Conservation (phyloP, 129 eudicot species). For the Tagetes patula region DNA sequence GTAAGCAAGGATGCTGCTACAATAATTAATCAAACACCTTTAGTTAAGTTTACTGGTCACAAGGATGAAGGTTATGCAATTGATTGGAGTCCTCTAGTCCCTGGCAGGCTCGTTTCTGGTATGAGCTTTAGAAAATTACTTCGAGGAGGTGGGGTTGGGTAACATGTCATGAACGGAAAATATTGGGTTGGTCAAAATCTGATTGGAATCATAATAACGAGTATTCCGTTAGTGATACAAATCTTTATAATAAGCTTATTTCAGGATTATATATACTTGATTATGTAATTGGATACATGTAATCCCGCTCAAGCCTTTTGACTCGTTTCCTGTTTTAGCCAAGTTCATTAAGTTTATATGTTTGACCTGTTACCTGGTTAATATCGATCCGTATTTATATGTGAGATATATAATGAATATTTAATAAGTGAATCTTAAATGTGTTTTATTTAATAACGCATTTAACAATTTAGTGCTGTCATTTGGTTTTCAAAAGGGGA, state of each 20-base stretch:
- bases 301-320: background rate
- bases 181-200: background rate
- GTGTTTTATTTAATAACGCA: background rate
- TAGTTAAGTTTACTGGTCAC: slow-evolving; percentile 68
- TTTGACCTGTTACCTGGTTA: background rate
- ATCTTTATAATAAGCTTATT: background rate
- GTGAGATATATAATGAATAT: background rate
- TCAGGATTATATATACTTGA: background rate
- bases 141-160: background rate
- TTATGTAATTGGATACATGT: background rate
- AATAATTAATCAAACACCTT: slow-evolving; percentile 54
- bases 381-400: background rate
- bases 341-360: background rate
- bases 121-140: slow-evolving; percentile 1
- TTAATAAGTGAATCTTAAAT: background rate
- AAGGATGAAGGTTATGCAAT: slow-evolving; percentile 98
- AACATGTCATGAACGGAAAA: background rate
- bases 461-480: background rate
- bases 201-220: background rate
- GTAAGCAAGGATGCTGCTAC: slow-evolving; percentile 44
- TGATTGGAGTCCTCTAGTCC: slow-evolving; percentile 89
- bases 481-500: slow-evolving; percentile 54
- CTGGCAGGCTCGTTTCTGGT: slow-evolving; percentile 97
- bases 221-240: background rate
- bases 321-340: background rate